Base-by-base conservation (phyloP, 495 filamentous ascomycete species). In the Platismatia glauca region DNA sequence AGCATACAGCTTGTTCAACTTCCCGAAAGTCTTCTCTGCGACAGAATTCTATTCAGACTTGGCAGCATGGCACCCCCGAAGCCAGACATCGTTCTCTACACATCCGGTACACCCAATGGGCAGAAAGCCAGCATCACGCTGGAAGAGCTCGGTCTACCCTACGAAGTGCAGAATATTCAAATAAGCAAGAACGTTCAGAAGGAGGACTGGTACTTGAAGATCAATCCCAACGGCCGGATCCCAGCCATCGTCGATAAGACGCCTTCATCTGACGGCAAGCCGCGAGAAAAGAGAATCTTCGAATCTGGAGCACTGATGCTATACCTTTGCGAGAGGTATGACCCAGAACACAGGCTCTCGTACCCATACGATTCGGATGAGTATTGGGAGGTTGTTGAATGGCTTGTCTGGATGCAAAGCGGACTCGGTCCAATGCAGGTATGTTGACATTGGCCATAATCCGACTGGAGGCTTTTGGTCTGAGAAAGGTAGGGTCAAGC, bases 171-270 rank as follows among this genome's bases (percentile, higher is more conserved):
- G 53, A 77, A 76, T 38, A 82, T 94, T 68, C 76, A 84, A 27
- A 78, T 94, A 57, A 72, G 66, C 60, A 86, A 83, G 60, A 86
- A 88, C 64, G 75, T 72, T 3, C 90, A 95, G 69, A 95, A 90
- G 69, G 78, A 89, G 59, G 75, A 82, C 34, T 91, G 89, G 88
- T 96, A 90, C 74, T 77, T 94, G 35, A 84, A 82, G 27, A 91
- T 95, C 70, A 95, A 94, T 70, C 91, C 91, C 44, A 96, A 95
- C 70, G 91, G 91, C 59, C 88, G 91, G 48, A 93, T 95, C 61
- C 91, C 91, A 9, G 89, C 90, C 2, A 69, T 96, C 20, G 86
- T 84, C 4, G 88, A 90, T 68, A 65, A 62, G n/a, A 79, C 74
- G 4, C 77, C 80, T 65, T 39, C 58, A 11, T 67, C 71, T 2